phyloP scores from a whole-genome alignment of 805 yeast species.

The Wickerhamiella occidentalis region DNA sequence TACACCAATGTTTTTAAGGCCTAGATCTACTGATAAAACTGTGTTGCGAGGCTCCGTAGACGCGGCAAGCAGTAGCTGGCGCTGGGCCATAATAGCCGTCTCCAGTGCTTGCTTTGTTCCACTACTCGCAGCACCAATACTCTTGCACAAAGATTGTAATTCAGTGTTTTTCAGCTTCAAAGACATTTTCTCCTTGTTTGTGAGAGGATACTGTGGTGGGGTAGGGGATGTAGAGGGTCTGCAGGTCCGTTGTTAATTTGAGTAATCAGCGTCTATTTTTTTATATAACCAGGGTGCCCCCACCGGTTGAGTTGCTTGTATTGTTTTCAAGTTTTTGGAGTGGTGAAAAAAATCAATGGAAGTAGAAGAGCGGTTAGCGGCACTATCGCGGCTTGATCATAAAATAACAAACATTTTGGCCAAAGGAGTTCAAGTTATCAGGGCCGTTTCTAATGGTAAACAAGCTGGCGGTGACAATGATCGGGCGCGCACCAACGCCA shows the following conservation, averaged over 20 bases:
- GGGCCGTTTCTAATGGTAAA: conserved; percentile 24
- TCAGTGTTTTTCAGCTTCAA: not conserved
- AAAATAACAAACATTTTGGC: conserved; percentile 20
- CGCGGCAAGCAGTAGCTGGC: not conserved
- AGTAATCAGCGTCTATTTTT: not conserved
- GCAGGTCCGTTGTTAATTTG: conserved; percentile 1
- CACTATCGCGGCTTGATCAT: conserved; percentile 23
- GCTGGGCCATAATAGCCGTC: conserved; percentile 7
- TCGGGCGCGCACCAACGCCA: conserved; percentile 18
- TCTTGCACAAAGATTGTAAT: not conserved
- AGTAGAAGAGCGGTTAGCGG: conserved; percentile 23
- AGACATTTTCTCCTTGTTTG: not conserved
- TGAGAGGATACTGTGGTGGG: not conserved
- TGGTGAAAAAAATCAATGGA: conserved; percentile 12
- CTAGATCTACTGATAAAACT: conserved; percentile 28
- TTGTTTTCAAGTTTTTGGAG: not conserved
- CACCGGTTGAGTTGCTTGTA: not conserved
- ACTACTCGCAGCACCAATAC: conserved; percentile 17
- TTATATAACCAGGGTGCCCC: conserved; percentile 1
- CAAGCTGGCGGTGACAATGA: conserved; percentile 14
- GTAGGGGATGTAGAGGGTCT: not conserved
- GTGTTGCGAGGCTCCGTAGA: conserved; percentile 6
- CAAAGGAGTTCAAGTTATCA: conserved; percentile 22
- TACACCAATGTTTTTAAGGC: conserved; percentile 26
- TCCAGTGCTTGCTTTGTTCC: conserved; percentile 18